Evolutionary conservation across 1,284 basidiomycete species (phyloP), one percentile per base, ranked within the genome.

Genomic region (Irpex sp.): DNA sequence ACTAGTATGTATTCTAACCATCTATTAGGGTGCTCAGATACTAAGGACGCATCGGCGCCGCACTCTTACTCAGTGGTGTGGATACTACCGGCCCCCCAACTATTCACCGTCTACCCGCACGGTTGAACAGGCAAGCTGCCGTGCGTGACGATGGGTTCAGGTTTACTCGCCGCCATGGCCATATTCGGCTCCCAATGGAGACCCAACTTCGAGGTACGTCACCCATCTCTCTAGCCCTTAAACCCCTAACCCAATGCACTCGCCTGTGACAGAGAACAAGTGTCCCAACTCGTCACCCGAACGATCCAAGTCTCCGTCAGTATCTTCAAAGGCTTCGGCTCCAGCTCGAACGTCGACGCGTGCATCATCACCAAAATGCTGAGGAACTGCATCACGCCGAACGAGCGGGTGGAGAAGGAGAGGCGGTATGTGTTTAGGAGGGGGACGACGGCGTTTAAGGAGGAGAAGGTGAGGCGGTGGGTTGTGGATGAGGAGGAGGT

Each of bases 111-210:
- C 67, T 89, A 92, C 66, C 96, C 97, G 1, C 97, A 99, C 77
- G 97, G 97, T 6, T 97, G 94, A n/a, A 98, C 97, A 0, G 97
- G 99, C 80, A 99, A 99, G 78, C 83, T 99, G 38, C 97, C 97
- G 0, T 99, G 97, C 72, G 97, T 99, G 38, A 98, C 97, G 0
- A 99, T 99, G n/a, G 97, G 97, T 37, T 96, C 93, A 4, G 97
- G 97, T 65, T 92, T 88, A 71, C 82, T 98, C 58, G 97, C 97
- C 2, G 97, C 40, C 11, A 44, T 99, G 97, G 94, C 96, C 13
- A 92, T 99, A 9, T 99, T 99, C 70, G 97, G 99, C 76, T 88
- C 85, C 61, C 76, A 82, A 11, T 99, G 96, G 96, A 84, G 82
- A 72, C 83, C 93, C 49, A 81, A 93, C 74, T 87, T 99, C 88